Conservation (phyloP, 768 basidiomycete genomes). For the Rhodotorula kratochvilovae region DNA sequence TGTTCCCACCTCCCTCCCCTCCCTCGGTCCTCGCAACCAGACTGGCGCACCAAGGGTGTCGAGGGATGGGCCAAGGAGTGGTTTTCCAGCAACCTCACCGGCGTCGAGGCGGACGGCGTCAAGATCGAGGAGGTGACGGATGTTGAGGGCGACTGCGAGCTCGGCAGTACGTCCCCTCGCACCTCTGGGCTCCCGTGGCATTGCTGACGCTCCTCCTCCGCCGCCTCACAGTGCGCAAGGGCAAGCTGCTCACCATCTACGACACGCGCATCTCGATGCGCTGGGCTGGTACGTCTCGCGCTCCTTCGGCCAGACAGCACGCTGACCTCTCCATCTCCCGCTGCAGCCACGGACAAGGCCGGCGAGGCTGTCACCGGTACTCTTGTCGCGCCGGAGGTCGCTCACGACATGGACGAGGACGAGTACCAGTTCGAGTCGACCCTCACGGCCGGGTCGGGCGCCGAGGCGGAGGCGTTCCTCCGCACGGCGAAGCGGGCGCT, state of each 20-base stretch:
- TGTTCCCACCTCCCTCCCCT: neutral
- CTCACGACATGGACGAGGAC: slow-evolving; percentile 45
- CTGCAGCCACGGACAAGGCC: neutral
- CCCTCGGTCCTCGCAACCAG: neutral
- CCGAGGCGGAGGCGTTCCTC: slow-evolving; percentile 39
- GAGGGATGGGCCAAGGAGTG: slow-evolving; percentile 40
- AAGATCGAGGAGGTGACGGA: slow-evolving; percentile 32
- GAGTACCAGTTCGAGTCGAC: slow-evolving; percentile 41
- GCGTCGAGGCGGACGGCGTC: slow-evolving; percentile 32
- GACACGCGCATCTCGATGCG: slow-evolving; percentile 34
- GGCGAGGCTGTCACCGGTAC: slow-evolving; percentile 7
- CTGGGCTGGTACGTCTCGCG: slow-evolving; percentile 16
- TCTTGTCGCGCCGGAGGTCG: slow-evolving; percentile 33
- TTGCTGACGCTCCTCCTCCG: neutral
- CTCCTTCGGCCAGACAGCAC: too few species aligned
- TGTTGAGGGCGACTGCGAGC: slow-evolving; percentile 39
- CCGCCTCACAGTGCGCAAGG: slow-evolving; percentile 12
- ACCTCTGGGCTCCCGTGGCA: neutral
- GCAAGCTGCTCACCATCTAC: slow-evolving; percentile 42
- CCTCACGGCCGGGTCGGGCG: slow-evolving; percentile 22
- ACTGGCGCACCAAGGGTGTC: slow-evolving; percentile 41
- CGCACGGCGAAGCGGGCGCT: slow-evolving; percentile 37
- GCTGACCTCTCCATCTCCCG: neutral
- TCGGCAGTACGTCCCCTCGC: slow-evolving; percentile 20
- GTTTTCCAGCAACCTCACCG: slow-evolving; percentile 25